phyloP scores from a whole-genome alignment of 1,284 basidiomycete genomes.

The Leccinum fuscescens region DNA sequence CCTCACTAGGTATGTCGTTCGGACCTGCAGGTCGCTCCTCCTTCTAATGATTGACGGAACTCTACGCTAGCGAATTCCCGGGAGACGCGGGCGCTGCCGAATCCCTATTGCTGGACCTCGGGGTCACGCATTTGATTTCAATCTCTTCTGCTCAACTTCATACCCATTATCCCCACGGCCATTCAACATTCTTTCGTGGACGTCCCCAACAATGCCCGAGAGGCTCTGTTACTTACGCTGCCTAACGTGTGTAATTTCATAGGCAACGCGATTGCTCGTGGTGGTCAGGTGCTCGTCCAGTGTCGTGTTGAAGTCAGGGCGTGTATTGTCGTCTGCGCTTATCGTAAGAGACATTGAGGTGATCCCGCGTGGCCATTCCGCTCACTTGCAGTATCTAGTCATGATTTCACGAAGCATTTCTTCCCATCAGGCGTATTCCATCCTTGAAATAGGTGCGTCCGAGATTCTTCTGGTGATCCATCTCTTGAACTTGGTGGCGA shows the following conservation, averaged over 20 bases:
- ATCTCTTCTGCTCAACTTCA: conserved; percentile 45
- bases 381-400: conserved; percentile 30
- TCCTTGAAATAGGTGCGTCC: conserved; percentile 44
- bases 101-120: conserved; percentile 48
- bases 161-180: conserved; percentile 31
- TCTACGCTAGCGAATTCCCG: conserved; percentile 48
- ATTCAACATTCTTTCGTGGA: conserved; percentile 43
- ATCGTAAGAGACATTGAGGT: conserved; percentile 42
- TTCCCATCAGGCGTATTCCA: conserved; percentile 35
- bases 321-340: conserved; percentile 62
- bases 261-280: conserved; percentile 36
- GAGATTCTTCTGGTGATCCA: neutral
- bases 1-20: conserved; percentile 45
- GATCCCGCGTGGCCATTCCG: conserved; percentile 10
- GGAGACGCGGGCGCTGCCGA: conserved; percentile 47
- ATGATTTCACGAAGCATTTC: conserved; percentile 39
- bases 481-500: neutral
- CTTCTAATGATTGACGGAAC: neutral
- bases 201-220: conserved; percentile 36
- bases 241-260: conserved; percentile 45
- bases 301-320: conserved; percentile 52
- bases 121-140: conserved; percentile 50
- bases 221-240: conserved; percentile 43
- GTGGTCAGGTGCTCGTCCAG: conserved; percentile 63
- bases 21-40: neutral